These are phyloP conservation scores for Royoungia palumana DNA, from an alignment of 768 basidiomycete genomes.

Conservation along the genomic window DNA sequence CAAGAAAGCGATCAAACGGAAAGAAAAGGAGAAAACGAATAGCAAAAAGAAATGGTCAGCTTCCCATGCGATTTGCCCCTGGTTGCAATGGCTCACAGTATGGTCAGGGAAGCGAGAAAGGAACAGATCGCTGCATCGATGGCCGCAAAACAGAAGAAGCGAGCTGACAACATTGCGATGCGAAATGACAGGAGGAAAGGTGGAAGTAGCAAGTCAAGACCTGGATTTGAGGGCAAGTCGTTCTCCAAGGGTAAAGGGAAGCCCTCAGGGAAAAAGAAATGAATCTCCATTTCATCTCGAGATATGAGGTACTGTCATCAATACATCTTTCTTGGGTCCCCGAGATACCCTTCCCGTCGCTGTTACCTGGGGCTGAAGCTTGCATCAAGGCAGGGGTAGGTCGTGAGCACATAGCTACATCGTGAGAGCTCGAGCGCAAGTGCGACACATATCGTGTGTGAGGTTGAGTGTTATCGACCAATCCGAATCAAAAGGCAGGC, in stretches of 20 bases:
- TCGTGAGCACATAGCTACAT: too few species aligned
- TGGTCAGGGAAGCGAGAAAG: conserved; percentile 81
- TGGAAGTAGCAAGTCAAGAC: conserved; percentile 60
- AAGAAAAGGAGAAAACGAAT: conserved; percentile 86
- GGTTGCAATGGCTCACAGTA: background rate
- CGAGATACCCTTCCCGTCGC: too few species aligned
- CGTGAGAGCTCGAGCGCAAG: too few species aligned
- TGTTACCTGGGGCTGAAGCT: too few species aligned
- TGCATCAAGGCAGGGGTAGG: too few species aligned
- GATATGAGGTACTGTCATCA: too few species aligned
- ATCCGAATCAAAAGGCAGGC: too few species aligned
- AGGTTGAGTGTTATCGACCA: too few species aligned
- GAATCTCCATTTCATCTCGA: background rate
- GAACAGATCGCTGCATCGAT: conserved; percentile 68
- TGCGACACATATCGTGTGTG: too few species aligned
- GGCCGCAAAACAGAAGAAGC: conserved; percentile 88
- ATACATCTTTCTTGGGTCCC: too few species aligned
- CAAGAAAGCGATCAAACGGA: conserved; percentile 91
- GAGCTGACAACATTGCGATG: conserved; percentile 84
- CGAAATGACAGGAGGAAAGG: conserved; percentile 66
- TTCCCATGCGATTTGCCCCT: background rate
- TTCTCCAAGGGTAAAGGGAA: conserved; percentile 57
- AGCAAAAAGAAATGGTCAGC: conserved; percentile 82
- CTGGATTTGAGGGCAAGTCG: conserved; percentile 85
- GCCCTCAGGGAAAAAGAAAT: conserved; percentile 20